Base-by-base conservation (phyloP, 2,329 filamentous ascomycete species). In the Gaeumannomyces tritici region DNA sequence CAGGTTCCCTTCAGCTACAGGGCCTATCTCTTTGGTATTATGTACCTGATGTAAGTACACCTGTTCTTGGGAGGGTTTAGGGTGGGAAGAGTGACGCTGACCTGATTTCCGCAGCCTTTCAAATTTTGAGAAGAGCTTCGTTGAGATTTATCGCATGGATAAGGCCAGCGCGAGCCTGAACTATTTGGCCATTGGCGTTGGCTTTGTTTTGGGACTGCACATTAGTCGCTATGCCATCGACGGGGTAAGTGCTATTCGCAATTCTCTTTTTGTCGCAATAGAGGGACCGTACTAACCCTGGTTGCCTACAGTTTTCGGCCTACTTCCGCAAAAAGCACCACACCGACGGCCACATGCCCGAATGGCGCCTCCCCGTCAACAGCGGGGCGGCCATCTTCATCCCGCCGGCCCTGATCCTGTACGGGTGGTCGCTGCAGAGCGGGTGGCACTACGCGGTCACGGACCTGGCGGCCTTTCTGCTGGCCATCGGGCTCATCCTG, bases 1-100 rank as follows among this genome's bases (percentile, higher is more conserved):
- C 76, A 83, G 67, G 70, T 79, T 8, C 73, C 83, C 15, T 77
- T 81, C 0, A 65, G 80, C 12, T 81, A 83, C 67, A 77, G 80
- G 66, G 63, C 63, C 60, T 66, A 63, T 62, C 69, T 78, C 12
- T 83, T 81, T 64, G 79, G 81, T 21, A 74, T 80, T 60, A 73
- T 83, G n/a, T 76, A 84, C 65, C 76, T 83, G 59, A 61, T 51
- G 42, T 51, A 51, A n/a, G 42, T n/a, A 6, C 8, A 21, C 33
- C 33, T 21, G 42, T n/a, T 9, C 42, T 1, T n/a, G 6, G 18
- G 21, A n/a, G 18, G 18, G 21, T 2, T 4, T n/a, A 7, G 42
- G 21, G 21, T 47, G 42, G 42, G 6, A 7, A 18, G 21, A 9
- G 5, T n/a, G 42, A 9, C 9, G 5, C 42, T 51, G 12, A 51